Percentiles rank a stretch among this genome's conserved stretches.
Conservation (phyloP, 371 early-diverging fungal genomes). For the Mucor indicus region DNA sequence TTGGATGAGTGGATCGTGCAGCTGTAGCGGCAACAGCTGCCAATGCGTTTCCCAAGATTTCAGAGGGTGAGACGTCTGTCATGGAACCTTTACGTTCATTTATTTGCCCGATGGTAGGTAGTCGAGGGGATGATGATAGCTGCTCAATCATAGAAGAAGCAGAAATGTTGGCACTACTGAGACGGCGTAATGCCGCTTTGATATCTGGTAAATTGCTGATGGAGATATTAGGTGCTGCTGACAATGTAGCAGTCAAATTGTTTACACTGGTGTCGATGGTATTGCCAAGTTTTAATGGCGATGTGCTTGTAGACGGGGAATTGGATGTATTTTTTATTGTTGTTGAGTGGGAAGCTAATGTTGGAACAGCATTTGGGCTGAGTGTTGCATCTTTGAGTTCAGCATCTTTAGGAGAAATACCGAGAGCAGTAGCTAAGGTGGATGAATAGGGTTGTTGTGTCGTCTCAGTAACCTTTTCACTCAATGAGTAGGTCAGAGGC, state of each 20-base stretch:
- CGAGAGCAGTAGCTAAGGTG: too few species aligned
- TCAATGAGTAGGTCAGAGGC: too few species aligned
- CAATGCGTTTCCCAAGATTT: slow-evolving; percentile 35
- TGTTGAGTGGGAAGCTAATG: neutral
- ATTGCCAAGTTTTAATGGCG: neutral
- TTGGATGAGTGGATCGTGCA: slow-evolving; percentile 9
- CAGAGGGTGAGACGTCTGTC: slow-evolving; percentile 15
- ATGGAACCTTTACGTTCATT: slow-evolving; percentile 11
- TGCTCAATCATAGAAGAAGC: slow-evolving; percentile 23
- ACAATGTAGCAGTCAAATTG: neutral
- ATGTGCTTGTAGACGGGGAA: neutral
- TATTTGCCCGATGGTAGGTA: neutral
- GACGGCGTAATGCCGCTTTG: slow-evolving; percentile 25
- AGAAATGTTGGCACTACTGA: slow-evolving; percentile 13
- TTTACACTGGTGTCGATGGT: neutral
- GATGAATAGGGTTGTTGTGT: too few species aligned
- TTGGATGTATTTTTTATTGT: neutral
- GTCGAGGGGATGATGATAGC: slow-evolving; percentile 9
- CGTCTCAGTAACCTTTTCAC: too few species aligned
- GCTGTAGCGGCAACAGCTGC: slow-evolving; percentile 33
- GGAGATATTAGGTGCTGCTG: too few species aligned
- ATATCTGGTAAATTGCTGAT: slow-evolving; percentile 27
- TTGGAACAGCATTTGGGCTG: neutral
- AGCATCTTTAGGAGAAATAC: neutral
- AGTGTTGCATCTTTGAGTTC: neutral